Percentiles rank a stretch among this genome's conserved stretches.
Conservation (phyloP, 2,329 filamentous ascomycete genomes). For the Sordariomycetes sp. region DNA sequence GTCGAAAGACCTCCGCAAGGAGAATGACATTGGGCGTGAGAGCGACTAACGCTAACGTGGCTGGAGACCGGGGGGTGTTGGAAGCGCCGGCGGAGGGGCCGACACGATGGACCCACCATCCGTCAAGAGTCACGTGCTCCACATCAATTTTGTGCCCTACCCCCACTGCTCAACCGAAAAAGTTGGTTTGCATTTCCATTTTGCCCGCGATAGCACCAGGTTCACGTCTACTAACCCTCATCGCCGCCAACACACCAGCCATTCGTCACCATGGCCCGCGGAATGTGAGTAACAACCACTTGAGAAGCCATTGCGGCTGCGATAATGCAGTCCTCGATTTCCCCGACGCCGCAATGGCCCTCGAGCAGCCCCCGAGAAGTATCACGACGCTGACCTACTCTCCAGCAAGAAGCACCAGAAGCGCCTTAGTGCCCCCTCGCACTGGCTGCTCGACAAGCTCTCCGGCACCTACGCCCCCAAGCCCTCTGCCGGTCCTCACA, state of each 20-base stretch:
- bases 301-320: background rate
- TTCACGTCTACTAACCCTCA: conserved; percentile 19
- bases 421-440: conserved; percentile 96
- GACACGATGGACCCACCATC: too few species aligned
- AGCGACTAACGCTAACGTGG: too few species aligned
- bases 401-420: conserved; percentile 98
- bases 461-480: conserved; percentile 75
- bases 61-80: too few species aligned
- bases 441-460: conserved; percentile 99
- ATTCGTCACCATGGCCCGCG: conserved; percentile 52
- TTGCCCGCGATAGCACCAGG: conserved; percentile 10
- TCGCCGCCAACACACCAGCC: conserved; percentile 26
- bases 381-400: background rate
- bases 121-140: too few species aligned
- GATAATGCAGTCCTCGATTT: background rate
- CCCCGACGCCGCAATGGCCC: conserved; percentile 1
- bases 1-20: too few species aligned
- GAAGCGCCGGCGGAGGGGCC: too few species aligned
- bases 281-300: conserved; percentile 41
- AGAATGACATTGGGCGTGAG: too few species aligned
- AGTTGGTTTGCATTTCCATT: conserved; percentile 17
- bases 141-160: too few species aligned
- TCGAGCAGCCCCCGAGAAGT: background rate
- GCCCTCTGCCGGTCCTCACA: conserved; percentile 85
- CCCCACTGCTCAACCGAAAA: conserved; percentile 10